Evolutionary conservation across 2,329 filamentous ascomycete species (phyloP).

Genomic region (Microcyclosporella mali): DNA sequence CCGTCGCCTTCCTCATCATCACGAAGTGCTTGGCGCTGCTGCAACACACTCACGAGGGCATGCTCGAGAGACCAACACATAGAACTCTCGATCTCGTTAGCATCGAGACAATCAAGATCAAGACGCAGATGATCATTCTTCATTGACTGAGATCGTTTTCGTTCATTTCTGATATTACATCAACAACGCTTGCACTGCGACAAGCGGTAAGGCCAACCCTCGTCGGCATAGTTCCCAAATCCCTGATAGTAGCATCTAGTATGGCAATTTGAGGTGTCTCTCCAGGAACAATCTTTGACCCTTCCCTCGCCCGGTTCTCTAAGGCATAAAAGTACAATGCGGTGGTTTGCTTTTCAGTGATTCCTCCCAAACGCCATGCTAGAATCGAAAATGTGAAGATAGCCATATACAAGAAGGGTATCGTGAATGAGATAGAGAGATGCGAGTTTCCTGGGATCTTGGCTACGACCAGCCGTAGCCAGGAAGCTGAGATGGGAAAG

Average conservation of each 20-base stretch:
- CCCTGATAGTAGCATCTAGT: neutral
- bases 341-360: neutral
- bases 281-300: conserved; percentile 3
- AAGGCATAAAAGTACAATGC: conserved; percentile 4
- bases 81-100: too few species aligned
- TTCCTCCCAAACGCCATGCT: conserved; percentile 14
- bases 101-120: too few species aligned
- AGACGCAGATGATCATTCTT: too few species aligned
- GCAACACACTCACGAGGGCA: too few species aligned
- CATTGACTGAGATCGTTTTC: too few species aligned
- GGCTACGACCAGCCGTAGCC: conserved; percentile 10
- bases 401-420: conserved; percentile 19
- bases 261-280: conserved; percentile 5
- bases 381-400: conserved; percentile 4
- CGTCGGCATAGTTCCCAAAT: too few species aligned
- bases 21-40: neutral
- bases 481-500: conserved; percentile 12
- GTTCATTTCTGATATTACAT: too few species aligned
- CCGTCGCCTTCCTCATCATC: neutral
- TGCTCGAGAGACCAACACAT: too few species aligned
- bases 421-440: conserved; percentile 6
- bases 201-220: too few species aligned
- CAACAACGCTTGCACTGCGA: too few species aligned
- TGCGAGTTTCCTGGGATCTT: conserved; percentile 1
- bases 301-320: neutral